Base-by-base conservation (phyloP, 1,284 basidiomycete genomes). In the Xerocomus amazonicus region DNA sequence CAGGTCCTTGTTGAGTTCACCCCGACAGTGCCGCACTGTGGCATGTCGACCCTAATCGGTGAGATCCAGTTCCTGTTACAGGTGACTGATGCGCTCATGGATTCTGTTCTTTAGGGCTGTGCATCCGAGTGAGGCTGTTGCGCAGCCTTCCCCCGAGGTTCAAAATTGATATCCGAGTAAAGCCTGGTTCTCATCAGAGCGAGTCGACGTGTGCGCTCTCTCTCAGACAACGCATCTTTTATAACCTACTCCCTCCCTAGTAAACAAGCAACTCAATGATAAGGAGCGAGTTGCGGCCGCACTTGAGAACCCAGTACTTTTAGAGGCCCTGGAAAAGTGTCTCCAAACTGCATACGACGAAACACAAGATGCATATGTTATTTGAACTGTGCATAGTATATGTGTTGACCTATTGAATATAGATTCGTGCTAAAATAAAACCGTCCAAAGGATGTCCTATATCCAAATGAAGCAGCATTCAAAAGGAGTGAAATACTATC, bases 181-280 rank as follows among this genome's bases (percentile, higher is more conserved):
- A 95, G 62, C 86, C 90, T 33, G 96, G 96, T 4, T 96, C 93
- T 0, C 97, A 99, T 73, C 92, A 97, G 69, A 93, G 89, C 63
- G 96, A 97, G 66, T 79, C 87, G 55, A 87, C 93, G 45, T 81
- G 91, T 90, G 56, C 40, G 80, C 17, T 27, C 43, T 43, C 27
- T 28, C 34, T 17, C 16, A n/a, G 9, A 6, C 12, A 23, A 27
- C 7, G n/a, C 19, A 16, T 45, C 12, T n/a, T 9, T 44, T 19
- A n/a, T 38, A 9, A 31, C 34, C 38, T 27, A 38, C 10, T 19
- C 6, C 35, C 27, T 16, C 6, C 35, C 33, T 55, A 92, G 95
- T 98, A 31, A 99, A 99, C 74, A 99, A 98, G 70, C 96, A 99
- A 66, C 77, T 99, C 41, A 98, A 99, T 65, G 96, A 99, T 73